Base-by-base conservation (phyloP, 176 grass and related monocot genomes). In the Thinopyrum elongatum region DNA sequence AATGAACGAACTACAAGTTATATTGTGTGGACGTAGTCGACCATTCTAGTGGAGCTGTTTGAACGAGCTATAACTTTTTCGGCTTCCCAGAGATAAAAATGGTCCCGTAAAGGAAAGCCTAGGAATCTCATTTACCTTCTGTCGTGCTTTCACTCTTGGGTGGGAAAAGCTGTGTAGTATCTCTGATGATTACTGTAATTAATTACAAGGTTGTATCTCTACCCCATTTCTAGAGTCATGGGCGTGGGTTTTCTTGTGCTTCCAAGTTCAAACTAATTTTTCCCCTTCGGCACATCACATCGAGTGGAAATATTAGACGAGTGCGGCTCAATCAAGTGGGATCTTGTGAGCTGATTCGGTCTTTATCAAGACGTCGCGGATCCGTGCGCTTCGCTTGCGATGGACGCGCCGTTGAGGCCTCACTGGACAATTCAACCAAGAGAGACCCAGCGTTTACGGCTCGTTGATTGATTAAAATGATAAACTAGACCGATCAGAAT, bases 281-380 rank as follows among this genome's bases (percentile, higher is more conserved):
- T 83, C 25, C 2, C 15, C 27, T 23, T 28, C 36, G 11, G 22
- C 60, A 82, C 53, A 14, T 59, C 72, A 71, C 5, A 21, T 79
- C n/a, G 11, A 44, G 67, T 58, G 67, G 68, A 89, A 84, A 80
- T 41, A 74, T 59, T 31, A 22, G 77, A 81, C 65, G 31, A 61
- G 67, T 81, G 27, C 1, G 8, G 19, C 63, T 44, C 39, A 67
- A 57, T 65, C 58, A 11, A 85, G 68, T 26, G 33, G 34, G 3
- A 34, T 2, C 11, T 55, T 85, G 65, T 62, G 4, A 29, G 27
- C 83, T 62, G 85, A 80, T 90, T 65, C 67, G 85, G 75, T 87
- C 85, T 39, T 28, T 27, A 33, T 4, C 5, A 17, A 35, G 84
- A 22, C 80, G 66, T 38, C 1, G 23, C 59, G 67, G 87, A 79